Evolutionary conservation across 225 moss, liverwort and hornwort genomes (phyloP).

Genomic region (Ulota crispa): DNA sequence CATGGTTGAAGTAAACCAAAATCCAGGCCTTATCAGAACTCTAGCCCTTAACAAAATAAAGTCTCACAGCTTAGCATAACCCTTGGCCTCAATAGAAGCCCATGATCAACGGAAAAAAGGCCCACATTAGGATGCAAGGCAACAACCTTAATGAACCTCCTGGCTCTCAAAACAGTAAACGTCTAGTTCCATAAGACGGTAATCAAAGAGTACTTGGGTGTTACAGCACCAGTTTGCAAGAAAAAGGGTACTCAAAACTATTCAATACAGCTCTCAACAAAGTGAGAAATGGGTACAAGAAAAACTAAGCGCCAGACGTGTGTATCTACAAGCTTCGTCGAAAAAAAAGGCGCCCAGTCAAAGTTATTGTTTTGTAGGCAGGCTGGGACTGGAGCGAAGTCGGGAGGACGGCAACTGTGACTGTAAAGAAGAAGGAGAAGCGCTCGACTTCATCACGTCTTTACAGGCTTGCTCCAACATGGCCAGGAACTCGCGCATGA

Average conservation of each 20-base stretch:
- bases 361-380: neutral
- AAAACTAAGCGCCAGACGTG: neutral
- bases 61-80: neutral
- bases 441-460: conserved; percentile 50
- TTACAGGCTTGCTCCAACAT: conserved; percentile 78
- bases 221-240: neutral
- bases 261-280: too few species aligned
- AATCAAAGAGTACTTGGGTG: neutral
- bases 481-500: conserved; percentile 72
- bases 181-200: too few species aligned
- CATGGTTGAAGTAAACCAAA: too few species aligned
- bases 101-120: neutral
- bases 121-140: too few species aligned
- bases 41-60: too few species aligned
- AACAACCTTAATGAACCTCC: neutral
- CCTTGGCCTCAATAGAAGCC: neutral
- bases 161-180: neutral
- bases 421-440: neutral
- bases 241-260: too few species aligned
- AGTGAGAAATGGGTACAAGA: conserved; percentile 5
- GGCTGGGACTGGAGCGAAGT: conserved; percentile 12
- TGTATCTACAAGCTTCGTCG: conserved; percentile 31
- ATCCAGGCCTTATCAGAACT: too few species aligned
- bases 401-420: conserved; percentile 25
- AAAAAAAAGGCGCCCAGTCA: neutral